Conservation (phyloP, 345 rosid species). For the Salix koriyanagi region DNA sequence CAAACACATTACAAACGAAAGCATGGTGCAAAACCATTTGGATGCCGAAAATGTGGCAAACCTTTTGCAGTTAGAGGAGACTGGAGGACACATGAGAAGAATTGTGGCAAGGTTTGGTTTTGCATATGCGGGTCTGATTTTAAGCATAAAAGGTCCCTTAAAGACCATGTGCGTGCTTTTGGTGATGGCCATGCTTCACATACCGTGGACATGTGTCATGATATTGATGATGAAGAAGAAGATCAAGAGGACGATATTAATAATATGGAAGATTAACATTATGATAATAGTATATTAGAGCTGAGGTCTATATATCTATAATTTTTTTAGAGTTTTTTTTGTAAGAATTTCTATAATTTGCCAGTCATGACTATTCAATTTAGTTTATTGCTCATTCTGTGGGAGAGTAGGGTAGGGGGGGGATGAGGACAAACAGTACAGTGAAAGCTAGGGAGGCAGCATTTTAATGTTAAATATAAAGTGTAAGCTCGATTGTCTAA, state of each 20-base stretch:
- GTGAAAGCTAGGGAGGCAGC: constrained; percentile 20
- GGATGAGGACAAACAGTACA: constrained; percentile 26
- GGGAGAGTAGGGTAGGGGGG: constrained; percentile 5
- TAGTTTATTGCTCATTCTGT: neutral
- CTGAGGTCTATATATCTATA: neutral
- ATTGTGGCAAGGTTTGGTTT: constrained; percentile 28
- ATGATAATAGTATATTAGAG: neutral
- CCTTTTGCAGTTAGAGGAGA: constrained; percentile 22
- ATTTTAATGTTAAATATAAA: constrained; percentile 17
- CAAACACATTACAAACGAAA: constrained; percentile 25
- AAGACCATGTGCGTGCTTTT: constrained; percentile 22
- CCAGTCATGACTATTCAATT: neutral
- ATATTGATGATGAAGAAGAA: neutral
- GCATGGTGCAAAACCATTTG: constrained; percentile 18
- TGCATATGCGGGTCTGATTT: constrained; percentile 28
- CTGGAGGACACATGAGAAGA: constrained; percentile 27
- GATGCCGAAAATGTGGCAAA: constrained; percentile 23
- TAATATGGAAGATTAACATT: neutral
- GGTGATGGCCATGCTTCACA: constrained; percentile 25
- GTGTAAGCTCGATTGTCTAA: constrained; percentile 12
- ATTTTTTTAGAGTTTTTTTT: neutral
- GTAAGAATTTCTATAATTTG: neutral
- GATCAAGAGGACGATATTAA: constrained; percentile 3
- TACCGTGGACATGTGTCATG: neutral
- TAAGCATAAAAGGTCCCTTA: constrained; percentile 27